Evolutionary conservation across 805 yeast species (phyloP).

Genomic region (Ogataea saltuana): DNA sequence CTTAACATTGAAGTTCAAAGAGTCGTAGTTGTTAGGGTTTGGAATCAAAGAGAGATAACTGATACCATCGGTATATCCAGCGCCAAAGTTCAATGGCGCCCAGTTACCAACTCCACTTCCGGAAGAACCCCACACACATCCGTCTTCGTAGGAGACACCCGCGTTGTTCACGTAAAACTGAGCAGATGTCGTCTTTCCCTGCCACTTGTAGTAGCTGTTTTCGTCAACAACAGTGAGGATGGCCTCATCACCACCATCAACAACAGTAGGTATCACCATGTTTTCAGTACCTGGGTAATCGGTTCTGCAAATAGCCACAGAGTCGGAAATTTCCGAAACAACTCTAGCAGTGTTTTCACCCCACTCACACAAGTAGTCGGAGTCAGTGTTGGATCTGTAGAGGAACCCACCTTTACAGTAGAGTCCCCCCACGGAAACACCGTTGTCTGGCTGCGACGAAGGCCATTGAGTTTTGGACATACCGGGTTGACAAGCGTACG

Average conservation of each 20-base stretch:
- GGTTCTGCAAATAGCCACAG: constrained; percentile 71
- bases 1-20: constrained; percentile 70
- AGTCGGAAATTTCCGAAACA: constrained; percentile 47
- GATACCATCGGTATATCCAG: constrained; percentile 60
- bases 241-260: constrained; percentile 50
- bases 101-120: constrained; percentile 71
- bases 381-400: constrained; percentile 56
- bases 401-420: constrained; percentile 58
- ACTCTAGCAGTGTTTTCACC: constrained; percentile 58
- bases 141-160: constrained; percentile 66
- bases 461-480: constrained; percentile 86
- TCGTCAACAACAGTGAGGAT: constrained; percentile 63
- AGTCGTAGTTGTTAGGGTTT: constrained; percentile 64
- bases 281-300: constrained; percentile 84
- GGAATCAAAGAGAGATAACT: constrained; percentile 74
- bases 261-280: constrained; percentile 73
- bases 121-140: constrained; percentile 69
- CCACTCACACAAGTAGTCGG: constrained; percentile 63
- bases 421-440: constrained; percentile 74
- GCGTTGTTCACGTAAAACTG: constrained; percentile 79
- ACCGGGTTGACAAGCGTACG: constrained; percentile 78
- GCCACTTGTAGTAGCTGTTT: constrained; percentile 60
- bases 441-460: constrained; percentile 60
- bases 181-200: constrained; percentile 63
- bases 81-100: constrained; percentile 79